Base-by-base conservation (phyloP, 2,329 filamentous ascomycete species). In the Gnomoniopsis smithogilvyi region DNA sequence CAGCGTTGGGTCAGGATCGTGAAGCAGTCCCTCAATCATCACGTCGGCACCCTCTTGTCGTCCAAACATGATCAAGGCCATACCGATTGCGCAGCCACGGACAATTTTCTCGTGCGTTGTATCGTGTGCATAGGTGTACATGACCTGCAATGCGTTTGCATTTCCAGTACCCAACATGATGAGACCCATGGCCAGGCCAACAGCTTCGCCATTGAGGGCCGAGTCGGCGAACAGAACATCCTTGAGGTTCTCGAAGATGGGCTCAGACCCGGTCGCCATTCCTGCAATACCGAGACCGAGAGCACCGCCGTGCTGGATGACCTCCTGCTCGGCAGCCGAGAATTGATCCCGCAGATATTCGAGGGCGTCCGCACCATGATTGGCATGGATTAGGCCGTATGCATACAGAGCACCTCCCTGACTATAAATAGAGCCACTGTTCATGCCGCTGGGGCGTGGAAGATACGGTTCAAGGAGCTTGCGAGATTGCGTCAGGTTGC, bases 61-160 rank as follows among this genome's bases (percentile, higher is more conserved):
- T 51, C 90, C 92, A 68, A 95, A 99, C 94, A 98, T 98, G 78
- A 99, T 96, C 61, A 99, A 80, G 12, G 95, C 92, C 92, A 99
- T 98, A 60, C 95, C 95, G 65, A 99, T 85, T 34, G 95, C 94
- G 61, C 97, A 85, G 71, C 95, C 95, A 52, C 95, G 92, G 24
- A 99, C 92, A 69, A 96, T 98, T 83, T 99, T 99, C 80, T 99
- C 95, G 76, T 99, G 95, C 63, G 96, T 94, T 1, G 95, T 99
- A 66, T 99, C 95, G 69, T 97, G 95, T 3, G 95, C 92, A 70
- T 99, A 99, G 50, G 92, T 90, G 60, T 97, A 95, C 94, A 99
- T 97, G 67, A 96, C 92, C 70, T 97, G 92, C 8, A 99, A 78
- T 10, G 92, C 93, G 72, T 91, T 92, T 70, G 92, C 88, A 72